These are phyloP conservation scores for Candida maltosa DNA, from an alignment of 805 yeast genomes.

Conservation along the genomic window DNA sequence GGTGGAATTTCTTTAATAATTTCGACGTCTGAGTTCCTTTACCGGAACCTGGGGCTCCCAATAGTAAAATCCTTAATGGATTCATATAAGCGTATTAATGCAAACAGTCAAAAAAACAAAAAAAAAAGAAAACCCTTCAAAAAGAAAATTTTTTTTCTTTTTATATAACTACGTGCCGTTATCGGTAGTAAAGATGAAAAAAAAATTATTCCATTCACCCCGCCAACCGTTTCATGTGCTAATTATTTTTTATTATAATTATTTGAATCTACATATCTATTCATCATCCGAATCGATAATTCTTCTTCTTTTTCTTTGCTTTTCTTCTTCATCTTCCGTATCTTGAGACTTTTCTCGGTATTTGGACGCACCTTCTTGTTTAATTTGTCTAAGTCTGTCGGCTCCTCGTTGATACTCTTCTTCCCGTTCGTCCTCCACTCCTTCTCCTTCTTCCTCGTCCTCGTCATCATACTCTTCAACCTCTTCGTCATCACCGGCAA, in stretches of 20 bases:
- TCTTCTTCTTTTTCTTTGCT: conserved; percentile 42
- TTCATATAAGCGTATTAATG: too few species aligned
- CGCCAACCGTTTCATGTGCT: too few species aligned
- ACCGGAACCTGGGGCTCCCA: conserved; percentile 97
- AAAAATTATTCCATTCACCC: too few species aligned
- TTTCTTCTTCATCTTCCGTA: conserved; percentile 27
- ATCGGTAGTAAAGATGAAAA: not conserved
- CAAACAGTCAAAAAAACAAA: too few species aligned
- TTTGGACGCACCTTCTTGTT: conserved; percentile 53
- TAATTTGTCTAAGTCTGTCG: conserved; percentile 53
- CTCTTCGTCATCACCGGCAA: conserved; percentile 43
- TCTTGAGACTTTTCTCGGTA: conserved; percentile 25
- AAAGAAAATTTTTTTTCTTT: not conserved
- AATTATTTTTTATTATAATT: not conserved
- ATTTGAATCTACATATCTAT: not conserved
- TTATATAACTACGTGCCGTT: not conserved
- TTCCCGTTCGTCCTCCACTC: conserved; percentile 40
- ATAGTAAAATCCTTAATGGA: conserved; percentile 64
- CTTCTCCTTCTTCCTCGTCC: conserved; percentile 30
- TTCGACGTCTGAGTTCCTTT: conserved; percentile 85
- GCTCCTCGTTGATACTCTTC: conserved; percentile 53
- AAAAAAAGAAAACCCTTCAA: too few species aligned
- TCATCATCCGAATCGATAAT: conserved; percentile 54
- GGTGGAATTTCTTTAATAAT: conserved; percentile 51
- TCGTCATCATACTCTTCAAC: conserved; percentile 32